A percentile compares a stretch with the other conserved stretches of the same genome.
phyloP scores from a whole-genome alignment of 768 basidiomycete genomes.

The Lentinula detonsa region DNA sequence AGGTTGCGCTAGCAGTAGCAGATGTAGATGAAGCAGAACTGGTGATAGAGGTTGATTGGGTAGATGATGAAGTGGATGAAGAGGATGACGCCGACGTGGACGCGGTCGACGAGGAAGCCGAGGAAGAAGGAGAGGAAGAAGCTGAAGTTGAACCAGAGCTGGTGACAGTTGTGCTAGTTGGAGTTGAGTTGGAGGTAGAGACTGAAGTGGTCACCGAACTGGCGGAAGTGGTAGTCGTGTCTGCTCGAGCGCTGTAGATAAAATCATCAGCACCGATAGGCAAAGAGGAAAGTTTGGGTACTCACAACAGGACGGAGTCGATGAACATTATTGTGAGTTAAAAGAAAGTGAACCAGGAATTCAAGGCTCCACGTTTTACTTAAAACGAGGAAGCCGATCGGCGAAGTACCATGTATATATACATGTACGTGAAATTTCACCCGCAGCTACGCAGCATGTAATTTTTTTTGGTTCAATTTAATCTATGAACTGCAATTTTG shows the following conservation, averaged over 20 bases:
- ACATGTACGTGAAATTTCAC: no score
- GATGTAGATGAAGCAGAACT: constrained; percentile 4
- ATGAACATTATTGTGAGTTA: not conserved
- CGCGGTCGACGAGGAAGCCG: not conserved
- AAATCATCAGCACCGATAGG: not conserved
- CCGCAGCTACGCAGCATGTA: no score
- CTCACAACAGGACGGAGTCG: not conserved
- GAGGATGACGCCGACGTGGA: not conserved
- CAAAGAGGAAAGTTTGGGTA: not conserved
- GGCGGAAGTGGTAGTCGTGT: not conserved
- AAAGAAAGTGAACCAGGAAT: not conserved
- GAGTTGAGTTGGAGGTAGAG: not conserved
- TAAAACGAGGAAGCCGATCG: not conserved
- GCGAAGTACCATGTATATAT: not conserved
- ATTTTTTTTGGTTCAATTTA: no score
- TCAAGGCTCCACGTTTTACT: not conserved
- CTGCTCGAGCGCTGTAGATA: not conserved
- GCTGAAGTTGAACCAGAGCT: not conserved
- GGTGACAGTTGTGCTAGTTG: not conserved
- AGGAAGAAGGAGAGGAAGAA: not conserved
- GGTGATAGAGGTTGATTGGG: not conserved
- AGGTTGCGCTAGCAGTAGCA: not conserved
- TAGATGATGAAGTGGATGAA: not conserved
- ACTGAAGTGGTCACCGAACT: not conserved
- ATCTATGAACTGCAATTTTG: no score